These are phyloP conservation scores for Blastobotrys malaysiensis DNA, from an alignment of 1,139 yeast genomes.

Conservation along the genomic window DNA sequence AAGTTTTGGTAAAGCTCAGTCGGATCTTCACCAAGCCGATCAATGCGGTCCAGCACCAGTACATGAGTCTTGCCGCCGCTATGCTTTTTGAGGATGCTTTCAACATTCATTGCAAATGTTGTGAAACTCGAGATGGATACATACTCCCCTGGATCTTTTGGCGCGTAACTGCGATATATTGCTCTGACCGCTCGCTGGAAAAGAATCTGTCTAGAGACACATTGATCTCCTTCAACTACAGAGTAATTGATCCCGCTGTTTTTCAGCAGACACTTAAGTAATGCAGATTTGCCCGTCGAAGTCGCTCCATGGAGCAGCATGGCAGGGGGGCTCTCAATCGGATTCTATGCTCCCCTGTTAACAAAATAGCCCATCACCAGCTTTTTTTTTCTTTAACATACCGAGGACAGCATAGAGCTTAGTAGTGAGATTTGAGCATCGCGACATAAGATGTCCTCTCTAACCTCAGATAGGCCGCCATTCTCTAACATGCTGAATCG, in stretches of 20 bases:
- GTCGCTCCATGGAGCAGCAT: conserved; percentile 32
- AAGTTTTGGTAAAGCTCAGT: conserved; percentile 45
- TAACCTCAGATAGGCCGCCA: conserved; percentile 4
- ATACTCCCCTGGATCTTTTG: not conserved
- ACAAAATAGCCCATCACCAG: not conserved
- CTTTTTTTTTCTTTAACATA: conserved; percentile 1
- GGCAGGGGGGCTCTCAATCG: conserved; percentile 24
- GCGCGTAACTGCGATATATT: conserved; percentile 13
- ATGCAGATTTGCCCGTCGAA: conserved; percentile 31
- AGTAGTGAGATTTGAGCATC: conserved; percentile 14
- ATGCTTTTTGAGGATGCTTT: conserved; percentile 32
- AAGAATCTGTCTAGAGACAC: conserved; percentile 33
- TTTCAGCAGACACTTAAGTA: conserved; percentile 21
- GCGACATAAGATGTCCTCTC: conserved; percentile 9
- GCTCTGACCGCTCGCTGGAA: conserved; percentile 33
- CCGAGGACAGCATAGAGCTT: conserved; percentile 11
- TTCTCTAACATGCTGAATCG: conserved; percentile 5
- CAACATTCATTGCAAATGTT: not conserved
- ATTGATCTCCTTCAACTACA: conserved; percentile 32
- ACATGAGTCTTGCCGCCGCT: conserved; percentile 42
- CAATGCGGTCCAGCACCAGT: conserved; percentile 55
- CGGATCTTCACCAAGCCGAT: conserved; percentile 48
- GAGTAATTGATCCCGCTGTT: conserved; percentile 20
- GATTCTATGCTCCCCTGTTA: conserved; percentile 7
- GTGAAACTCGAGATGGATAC: not conserved